Evolutionary conservation across 495 filamentous ascomycete species (phyloP).

Genomic region (Tuber umbilicatum): DNA sequence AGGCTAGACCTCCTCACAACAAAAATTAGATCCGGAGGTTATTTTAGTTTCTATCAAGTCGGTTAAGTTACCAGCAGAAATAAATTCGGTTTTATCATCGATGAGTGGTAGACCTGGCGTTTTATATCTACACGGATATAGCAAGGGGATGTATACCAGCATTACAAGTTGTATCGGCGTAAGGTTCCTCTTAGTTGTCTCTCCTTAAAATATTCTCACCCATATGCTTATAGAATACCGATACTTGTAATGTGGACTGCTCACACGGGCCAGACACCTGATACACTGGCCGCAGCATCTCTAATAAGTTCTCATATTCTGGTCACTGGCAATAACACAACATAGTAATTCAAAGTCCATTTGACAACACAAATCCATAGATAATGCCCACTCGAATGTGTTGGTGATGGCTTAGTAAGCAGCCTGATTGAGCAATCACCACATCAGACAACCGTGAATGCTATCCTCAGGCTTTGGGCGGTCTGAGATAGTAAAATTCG

Average conservation of each 20-base stretch:
- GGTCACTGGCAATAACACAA: too few relatives aligned
- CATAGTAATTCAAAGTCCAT: too few relatives aligned
- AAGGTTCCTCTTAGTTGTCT: not conserved
- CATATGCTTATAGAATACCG: not conserved
- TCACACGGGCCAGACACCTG: not conserved
- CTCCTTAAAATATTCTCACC: not conserved
- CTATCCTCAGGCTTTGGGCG: too few relatives aligned
- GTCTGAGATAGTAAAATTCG: too few relatives aligned
- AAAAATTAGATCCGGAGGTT: not conserved
- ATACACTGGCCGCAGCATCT: not conserved
- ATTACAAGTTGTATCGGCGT: not conserved
- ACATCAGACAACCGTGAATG: too few relatives aligned
- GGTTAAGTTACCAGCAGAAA: not conserved
- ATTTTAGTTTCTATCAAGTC: not conserved
- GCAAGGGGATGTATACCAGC: not conserved
- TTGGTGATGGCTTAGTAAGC: too few relatives aligned
- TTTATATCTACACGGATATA: not conserved
- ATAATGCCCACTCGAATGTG: too few relatives aligned
- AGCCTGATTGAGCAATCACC: too few relatives aligned
- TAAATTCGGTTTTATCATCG: not conserved
- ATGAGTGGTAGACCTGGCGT: not conserved
- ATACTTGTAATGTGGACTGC: not conserved
- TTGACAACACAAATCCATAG: too few relatives aligned
- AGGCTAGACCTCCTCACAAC: not conserved
- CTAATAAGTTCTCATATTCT: too few relatives aligned